phyloP scores from a whole-genome alignment of 2,329 filamentous ascomycete genomes.

The Claviceps pazoutovae region DNA sequence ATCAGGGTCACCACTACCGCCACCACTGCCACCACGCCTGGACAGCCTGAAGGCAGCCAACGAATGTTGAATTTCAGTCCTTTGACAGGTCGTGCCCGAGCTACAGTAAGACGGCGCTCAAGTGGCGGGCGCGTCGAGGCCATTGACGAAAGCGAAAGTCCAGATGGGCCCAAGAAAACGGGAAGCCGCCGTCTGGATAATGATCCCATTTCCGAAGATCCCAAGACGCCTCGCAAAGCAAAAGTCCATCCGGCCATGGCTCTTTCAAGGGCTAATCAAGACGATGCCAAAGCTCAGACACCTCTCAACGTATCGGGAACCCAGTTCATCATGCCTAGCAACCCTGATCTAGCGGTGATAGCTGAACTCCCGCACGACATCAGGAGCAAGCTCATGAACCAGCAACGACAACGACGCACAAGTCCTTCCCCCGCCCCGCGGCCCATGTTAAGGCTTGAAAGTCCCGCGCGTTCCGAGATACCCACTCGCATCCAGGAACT shows the following conservation, averaged over 20 bases:
- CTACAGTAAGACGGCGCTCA: conserved; percentile 24
- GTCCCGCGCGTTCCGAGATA: conserved; percentile 17
- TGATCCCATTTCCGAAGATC: conserved; percentile 44
- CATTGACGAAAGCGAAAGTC: conserved; percentile 35
- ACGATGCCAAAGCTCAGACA: conserved; percentile 43
- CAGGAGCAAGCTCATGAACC: conserved; percentile 55
- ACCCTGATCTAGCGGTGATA: conserved; percentile 69
- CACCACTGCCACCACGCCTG: conserved; percentile 5
- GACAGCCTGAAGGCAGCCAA: conserved; percentile 55
- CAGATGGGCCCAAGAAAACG: conserved; percentile 18
- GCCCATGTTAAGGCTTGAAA: conserved; percentile 21
- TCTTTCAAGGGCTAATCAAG: conserved; percentile 33
- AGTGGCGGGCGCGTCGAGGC: conserved; percentile 23
- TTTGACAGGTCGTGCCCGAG: conserved; percentile 25
- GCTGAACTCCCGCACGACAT: conserved; percentile 78
- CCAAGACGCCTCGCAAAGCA: conserved; percentile 37
- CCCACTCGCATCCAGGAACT: conserved; percentile 24
- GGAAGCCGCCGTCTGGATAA: conserved; percentile 18
- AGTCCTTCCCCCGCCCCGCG: conserved; percentile 4
- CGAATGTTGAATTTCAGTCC: conserved; percentile 59
- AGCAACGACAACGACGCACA: conserved; percentile 31
- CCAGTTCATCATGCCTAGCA: conserved; percentile 79
- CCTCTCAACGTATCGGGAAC: conserved; percentile 72
- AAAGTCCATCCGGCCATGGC: conserved; percentile 39
- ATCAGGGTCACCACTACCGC: conserved; percentile 38